Percentiles rank a stretch among this genome's conserved stretches.
These are phyloP conservation scores for Backusella tarrabulga DNA, from an alignment of 192 early-diverging fungal species.

Conservation along the genomic window DNA sequence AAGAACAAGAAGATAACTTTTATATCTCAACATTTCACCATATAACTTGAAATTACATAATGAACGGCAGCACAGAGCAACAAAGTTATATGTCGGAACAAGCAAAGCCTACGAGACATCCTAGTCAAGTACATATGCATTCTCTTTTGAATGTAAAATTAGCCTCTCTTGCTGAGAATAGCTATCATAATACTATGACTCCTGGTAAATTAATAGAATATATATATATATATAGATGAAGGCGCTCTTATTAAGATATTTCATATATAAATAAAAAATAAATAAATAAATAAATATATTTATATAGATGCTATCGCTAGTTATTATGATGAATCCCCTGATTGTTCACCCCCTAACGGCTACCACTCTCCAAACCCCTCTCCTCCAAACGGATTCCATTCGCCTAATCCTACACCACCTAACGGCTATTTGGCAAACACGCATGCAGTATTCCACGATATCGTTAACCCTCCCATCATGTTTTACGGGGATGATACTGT, in stretches of 20 bases:
- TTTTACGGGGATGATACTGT: conserved; percentile 9
- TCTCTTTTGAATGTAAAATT: conserved; percentile 14
- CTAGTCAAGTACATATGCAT: conserved; percentile 11
- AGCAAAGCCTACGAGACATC: background rate
- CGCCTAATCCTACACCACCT: conserved; percentile 16
- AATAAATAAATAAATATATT: background rate
- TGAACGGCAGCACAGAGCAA: background rate
- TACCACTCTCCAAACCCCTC: conserved; percentile 16
- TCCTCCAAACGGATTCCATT: conserved; percentile 19
- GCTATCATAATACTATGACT: conserved; percentile 13
- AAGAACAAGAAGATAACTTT: background rate
- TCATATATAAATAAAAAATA: background rate
- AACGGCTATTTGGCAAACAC: conserved; percentile 11
- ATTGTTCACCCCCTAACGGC: conserved; percentile 13
- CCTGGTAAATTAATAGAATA: conserved; percentile 9
- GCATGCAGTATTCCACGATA: background rate
- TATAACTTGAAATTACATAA: background rate
- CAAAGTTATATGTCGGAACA: background rate
- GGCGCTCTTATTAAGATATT: background rate
- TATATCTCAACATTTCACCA: background rate
- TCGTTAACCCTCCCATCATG: conserved; percentile 10
- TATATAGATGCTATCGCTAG: conserved; percentile 11
- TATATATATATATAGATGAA: background rate
- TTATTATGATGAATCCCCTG: conserved; percentile 16
- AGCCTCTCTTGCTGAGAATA: conserved; percentile 3